Conservation (phyloP, 2,329 filamentous ascomycete species). For the Hyphodiscus sp. region DNA sequence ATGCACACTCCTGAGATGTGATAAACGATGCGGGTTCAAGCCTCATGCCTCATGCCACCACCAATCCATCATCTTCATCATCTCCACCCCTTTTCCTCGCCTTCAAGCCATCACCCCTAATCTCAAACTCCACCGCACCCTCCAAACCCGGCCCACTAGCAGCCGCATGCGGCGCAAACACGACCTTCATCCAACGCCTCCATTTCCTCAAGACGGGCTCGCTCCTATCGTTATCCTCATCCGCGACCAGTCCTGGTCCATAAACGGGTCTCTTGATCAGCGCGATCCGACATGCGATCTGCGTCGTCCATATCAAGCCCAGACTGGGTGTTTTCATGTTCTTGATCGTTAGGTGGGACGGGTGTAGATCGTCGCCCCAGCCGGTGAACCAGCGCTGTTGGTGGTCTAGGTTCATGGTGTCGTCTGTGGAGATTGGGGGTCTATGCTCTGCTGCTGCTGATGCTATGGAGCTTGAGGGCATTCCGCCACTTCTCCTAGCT, state of each 20-base stretch:
- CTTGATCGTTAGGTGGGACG: slow-evolving; percentile 29
- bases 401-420: slow-evolving; percentile 70
- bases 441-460: slow-evolving; percentile 5
- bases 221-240: slow-evolving; percentile 36
- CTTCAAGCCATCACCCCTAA: slow-evolving; percentile 59
- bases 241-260: slow-evolving; percentile 31
- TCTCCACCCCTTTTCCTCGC: slow-evolving; percentile 16
- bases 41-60: neutral
- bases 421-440: slow-evolving; percentile 29
- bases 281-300: slow-evolving; percentile 76
- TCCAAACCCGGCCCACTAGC: slow-evolving; percentile 42
- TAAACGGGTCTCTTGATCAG: slow-evolving; percentile 63
- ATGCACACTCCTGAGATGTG: neutral
- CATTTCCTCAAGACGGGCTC: slow-evolving; percentile 50
- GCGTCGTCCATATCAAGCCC: slow-evolving; percentile 85
- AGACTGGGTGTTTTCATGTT: slow-evolving; percentile 76
- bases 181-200: slow-evolving; percentile 77
- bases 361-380: slow-evolving; percentile 68
- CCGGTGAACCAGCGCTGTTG: slow-evolving; percentile 95
- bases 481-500: slow-evolving; percentile 11
- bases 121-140: slow-evolving; percentile 64
- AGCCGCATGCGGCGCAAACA: slow-evolving; percentile 74
- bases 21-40: neutral
- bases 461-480: slow-evolving; percentile 23
- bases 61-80: slow-evolving; percentile 4